phyloP scores from a whole-genome alignment of 192 early-diverging fungal species.

The Coemansia umbellata region DNA sequence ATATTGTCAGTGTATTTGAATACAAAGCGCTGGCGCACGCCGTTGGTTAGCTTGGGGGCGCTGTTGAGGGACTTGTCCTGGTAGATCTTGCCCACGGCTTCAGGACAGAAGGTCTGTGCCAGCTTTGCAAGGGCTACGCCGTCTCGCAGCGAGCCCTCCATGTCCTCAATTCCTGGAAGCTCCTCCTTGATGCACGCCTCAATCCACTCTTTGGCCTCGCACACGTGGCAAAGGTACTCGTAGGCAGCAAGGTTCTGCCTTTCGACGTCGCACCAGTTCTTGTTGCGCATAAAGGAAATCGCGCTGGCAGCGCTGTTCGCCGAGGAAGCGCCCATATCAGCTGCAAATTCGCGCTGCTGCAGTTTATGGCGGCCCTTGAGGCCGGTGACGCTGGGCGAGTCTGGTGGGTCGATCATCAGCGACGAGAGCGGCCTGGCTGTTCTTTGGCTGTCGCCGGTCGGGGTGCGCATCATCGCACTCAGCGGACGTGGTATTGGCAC shows the following conservation, averaged over 20 bases:
- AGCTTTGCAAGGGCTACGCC: constrained; percentile 90
- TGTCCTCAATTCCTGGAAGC: constrained; percentile 67
- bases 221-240: constrained; percentile 98
- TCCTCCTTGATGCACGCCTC: constrained; percentile 85
- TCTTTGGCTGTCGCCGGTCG: background rate
- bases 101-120: constrained; percentile 77
- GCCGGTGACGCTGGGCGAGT: constrained; percentile 51
- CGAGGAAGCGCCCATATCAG: background rate
- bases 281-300: constrained; percentile 19
- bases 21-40: constrained; percentile 64
- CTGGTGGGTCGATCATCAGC: constrained; percentile 42
- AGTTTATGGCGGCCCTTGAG: constrained; percentile 47
- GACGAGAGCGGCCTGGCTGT: constrained; percentile 21
- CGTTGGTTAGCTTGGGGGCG: constrained; percentile 11
- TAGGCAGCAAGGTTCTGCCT: constrained; percentile 90
- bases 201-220: constrained; percentile 99
- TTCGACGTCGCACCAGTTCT: constrained; percentile 86
- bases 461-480: constrained; percentile 16
- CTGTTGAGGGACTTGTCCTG: constrained; percentile 40
- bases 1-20: constrained; percentile 98
- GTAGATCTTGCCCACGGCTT: constrained; percentile 83
- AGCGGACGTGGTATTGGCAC: constrained; percentile 3
- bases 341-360: constrained; percentile 43
- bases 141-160: constrained; percentile 92
- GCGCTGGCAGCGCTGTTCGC: background rate